Evolutionary conservation across 257 asterid species (phyloP), one percentile per base, ranked within the genome.

Genomic region (Penstemon davidsonii): DNA sequence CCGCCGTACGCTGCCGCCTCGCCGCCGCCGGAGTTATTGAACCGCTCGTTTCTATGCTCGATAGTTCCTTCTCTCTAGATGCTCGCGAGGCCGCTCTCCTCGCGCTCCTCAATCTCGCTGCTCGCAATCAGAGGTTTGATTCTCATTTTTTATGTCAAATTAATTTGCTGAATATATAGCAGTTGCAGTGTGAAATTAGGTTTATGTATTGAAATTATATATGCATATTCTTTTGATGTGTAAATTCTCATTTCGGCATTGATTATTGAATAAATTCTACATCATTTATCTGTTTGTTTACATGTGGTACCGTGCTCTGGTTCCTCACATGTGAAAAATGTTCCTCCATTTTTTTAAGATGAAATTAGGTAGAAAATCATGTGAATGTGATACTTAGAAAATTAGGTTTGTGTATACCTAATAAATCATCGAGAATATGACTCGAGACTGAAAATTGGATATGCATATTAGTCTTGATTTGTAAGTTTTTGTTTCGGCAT

Each of bases 41-140:
- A 73, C 97, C 97, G 62, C 92, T 91, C 51, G 86, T 91, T 44
- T 70, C 87, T 62, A 85, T 91, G 96, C 91, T 91, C 54, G 83
- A 74, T 63, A 55, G 67, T 38, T 79, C 86, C 44, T 73, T 76
- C 42, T 79, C 90, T 13, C 75, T 87, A 40, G 75, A 75, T 10
- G 93, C 96, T 71, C 91, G 96, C 15, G 97, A 91, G 76, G 78
- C 95, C 36, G 93, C 95, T 36, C 86, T 91, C 3, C 86, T 91
- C 47, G 97, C 97, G 57, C 88, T 91, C 76, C 96, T 91, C 74
- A 91, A 91, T 75, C 95, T 91, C 73, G 97, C 97, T 42, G 95
- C 86, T 65, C 96, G 97, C 40, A 78, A 91, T 77, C 91, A 83
- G 76, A 78, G 89, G 97, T 61, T 25, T 25, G 2, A 19, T 40